These are phyloP conservation scores for Salix exigua DNA, from an alignment of 345 rosid species.

Conservation along the genomic window DNA sequence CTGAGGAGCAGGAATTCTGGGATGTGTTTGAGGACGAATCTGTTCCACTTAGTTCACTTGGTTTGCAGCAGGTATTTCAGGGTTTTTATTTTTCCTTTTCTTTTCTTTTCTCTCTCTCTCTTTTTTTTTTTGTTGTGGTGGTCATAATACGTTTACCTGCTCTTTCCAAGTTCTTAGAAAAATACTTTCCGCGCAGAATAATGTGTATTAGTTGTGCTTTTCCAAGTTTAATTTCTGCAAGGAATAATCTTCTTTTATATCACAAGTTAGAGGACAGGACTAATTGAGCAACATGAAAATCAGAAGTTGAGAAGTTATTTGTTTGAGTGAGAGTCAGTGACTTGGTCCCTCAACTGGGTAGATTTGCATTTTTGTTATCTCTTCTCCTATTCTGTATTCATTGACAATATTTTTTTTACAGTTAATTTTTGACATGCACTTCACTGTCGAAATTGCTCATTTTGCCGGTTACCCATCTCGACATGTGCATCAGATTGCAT, in stretches of 20 bases:
- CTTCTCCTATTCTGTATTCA: background rate
- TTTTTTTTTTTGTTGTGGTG: background rate
- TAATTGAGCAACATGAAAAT: background rate
- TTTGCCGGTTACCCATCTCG: slow-evolving; percentile 92
- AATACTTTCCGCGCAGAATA: background rate
- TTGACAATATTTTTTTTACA: slow-evolving; percentile 31
- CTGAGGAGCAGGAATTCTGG: slow-evolving; percentile 95
- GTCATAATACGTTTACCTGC: background rate
- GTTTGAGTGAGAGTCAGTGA: background rate
- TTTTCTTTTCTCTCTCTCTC: no score
- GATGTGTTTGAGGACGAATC: slow-evolving; percentile 78
- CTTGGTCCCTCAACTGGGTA: background rate
- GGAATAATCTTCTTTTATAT: background rate
- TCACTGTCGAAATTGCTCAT: slow-evolving; percentile 97
- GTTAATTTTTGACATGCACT: slow-evolving; percentile 98
- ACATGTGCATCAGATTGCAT: slow-evolving; percentile 75
- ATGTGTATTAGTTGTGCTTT: background rate
- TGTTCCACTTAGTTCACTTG: slow-evolving; percentile 63
- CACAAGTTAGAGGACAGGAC: background rate
- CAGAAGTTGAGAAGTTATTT: background rate
- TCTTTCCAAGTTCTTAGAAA: background rate
- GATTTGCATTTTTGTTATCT: background rate
- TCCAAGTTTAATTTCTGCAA: background rate
- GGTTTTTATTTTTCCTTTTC: no score
- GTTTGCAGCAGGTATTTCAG: slow-evolving; percentile 72